A percentile compares a stretch with the other conserved stretches of the same genome.
These are phyloP conservation scores for Fusarium neocosmosporiellum DNA, from an alignment of 2,329 filamentous ascomycete genomes.

Conservation along the genomic window DNA sequence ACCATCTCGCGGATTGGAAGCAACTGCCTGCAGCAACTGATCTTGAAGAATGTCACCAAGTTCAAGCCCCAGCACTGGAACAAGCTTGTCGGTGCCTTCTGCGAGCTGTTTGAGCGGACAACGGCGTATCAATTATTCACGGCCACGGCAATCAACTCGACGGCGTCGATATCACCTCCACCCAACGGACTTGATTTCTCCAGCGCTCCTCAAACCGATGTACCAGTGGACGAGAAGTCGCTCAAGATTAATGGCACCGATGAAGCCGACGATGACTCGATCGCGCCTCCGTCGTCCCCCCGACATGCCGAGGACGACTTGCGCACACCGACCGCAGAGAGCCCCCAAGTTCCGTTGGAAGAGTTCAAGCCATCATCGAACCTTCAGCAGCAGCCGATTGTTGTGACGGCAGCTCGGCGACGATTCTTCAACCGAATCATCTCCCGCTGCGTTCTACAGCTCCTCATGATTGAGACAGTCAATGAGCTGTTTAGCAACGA, in stretches of 20 bases:
- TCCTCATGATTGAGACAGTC: constrained; percentile 99
- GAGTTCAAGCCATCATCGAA: constrained; percentile 85
- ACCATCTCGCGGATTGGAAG: constrained; percentile 98
- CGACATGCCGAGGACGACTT: constrained; percentile 50
- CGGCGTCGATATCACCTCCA: constrained; percentile 62
- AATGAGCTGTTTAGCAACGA: constrained; percentile 99
- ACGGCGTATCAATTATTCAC: constrained; percentile 97
- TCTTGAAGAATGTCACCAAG: constrained; percentile 95
- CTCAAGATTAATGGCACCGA: constrained; percentile 70
- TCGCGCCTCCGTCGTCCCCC: constrained; percentile 42
- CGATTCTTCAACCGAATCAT: constrained; percentile 99
- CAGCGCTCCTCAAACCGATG: constrained; percentile 53
- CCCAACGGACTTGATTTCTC: constrained; percentile 65
- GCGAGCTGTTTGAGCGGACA: constrained; percentile 92
- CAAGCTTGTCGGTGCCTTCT: constrained; percentile 95
- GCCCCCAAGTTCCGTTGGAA: constrained; percentile 70
- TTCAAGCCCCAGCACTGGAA: constrained; percentile 90
- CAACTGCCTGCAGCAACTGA: constrained; percentile 96
- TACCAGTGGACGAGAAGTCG: constrained; percentile 63
- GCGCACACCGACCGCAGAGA: constrained; percentile 46
- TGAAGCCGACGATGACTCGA: constrained; percentile 53
- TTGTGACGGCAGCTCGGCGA: constrained; percentile 91
- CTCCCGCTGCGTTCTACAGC: constrained; percentile 94
- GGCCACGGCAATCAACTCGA: constrained; percentile 71
- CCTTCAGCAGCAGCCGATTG: constrained; percentile 87